Percentiles rank a stretch among this genome's conserved stretches.
Conservation (phyloP, 2,329 filamentous ascomycete species). For the Phialophora chinensis region DNA sequence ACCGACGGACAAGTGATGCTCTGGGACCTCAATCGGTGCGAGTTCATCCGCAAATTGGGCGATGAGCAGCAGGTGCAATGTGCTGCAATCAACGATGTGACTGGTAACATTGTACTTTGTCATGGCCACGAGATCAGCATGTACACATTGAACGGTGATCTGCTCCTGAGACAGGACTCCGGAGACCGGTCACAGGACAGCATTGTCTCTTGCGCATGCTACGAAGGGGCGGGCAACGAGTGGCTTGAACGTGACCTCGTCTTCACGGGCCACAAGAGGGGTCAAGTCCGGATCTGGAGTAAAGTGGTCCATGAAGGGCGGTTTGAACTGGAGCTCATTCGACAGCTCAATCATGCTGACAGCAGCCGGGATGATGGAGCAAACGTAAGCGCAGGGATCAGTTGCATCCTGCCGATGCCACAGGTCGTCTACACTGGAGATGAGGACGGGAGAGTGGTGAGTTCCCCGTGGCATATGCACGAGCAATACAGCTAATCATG, state of each 20-base stretch:
- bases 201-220: constrained; percentile 84
- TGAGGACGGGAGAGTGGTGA: constrained; percentile 87
- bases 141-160: constrained; percentile 85
- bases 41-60: constrained; percentile 79
- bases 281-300: constrained; percentile 77
- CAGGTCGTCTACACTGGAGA: constrained; percentile 90
- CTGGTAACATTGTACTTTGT: constrained; percentile 86
- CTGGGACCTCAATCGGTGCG: constrained; percentile 91
- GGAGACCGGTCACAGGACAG: constrained; percentile 75
- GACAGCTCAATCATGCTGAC: constrained; percentile 81
- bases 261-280: constrained; percentile 85
- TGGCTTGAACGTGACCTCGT: constrained; percentile 87
- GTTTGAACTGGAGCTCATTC: constrained; percentile 79
- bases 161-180: constrained; percentile 81
- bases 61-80: constrained; percentile 64
- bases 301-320: constrained; percentile 56
- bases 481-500: constrained; percentile 22
- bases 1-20: constrained; percentile 81
- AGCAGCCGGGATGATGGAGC: constrained; percentile 65
- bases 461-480: constrained; percentile 45
- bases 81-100: constrained; percentile 85
- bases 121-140: constrained; percentile 75
- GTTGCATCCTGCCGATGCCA: constrained; percentile 82
- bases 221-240: constrained; percentile 87
- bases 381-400: constrained; percentile 71